A percentile compares a stretch with the other conserved stretches of the same genome.
Evolutionary conservation across 2,329 filamentous ascomycete genomes (phyloP).

Genomic region (Aspergillus clavatus): DNA sequence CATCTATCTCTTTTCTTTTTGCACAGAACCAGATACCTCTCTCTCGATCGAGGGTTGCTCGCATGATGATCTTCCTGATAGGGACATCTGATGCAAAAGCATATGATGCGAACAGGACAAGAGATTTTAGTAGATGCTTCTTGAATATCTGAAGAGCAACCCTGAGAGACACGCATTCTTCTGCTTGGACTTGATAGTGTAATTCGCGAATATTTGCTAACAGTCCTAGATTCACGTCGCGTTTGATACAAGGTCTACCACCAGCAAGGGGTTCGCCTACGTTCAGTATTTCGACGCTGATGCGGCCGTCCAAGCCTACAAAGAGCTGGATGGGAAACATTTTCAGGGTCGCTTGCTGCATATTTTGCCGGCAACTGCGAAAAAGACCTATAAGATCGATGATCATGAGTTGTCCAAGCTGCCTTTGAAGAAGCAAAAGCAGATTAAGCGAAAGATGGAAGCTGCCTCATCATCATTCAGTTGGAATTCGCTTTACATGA

Average conservation of each 20-base stretch:
- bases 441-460: slow-evolving; percentile 79
- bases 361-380: slow-evolving; percentile 77
- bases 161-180: neutral
- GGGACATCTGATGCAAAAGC: slow-evolving; percentile 97
- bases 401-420: slow-evolving; percentile 87
- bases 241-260: slow-evolving; percentile 62
- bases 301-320: slow-evolving; percentile 72
- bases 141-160: slow-evolving; percentile 66
- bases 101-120: slow-evolving; percentile 87
- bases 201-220: slow-evolving; percentile 39
- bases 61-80: slow-evolving; percentile 98
- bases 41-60: slow-evolving; percentile 30
- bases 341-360: slow-evolving; percentile 93
- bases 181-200: slow-evolving; percentile 23
- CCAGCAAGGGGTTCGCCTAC: slow-evolving; percentile 86
- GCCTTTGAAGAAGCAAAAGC: slow-evolving; percentile 88
- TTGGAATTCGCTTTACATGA: slow-evolving; percentile 99
- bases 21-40: slow-evolving; percentile 12
- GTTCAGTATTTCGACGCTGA: slow-evolving; percentile 70
- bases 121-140: slow-evolving; percentile 99
- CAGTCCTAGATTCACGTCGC: slow-evolving; percentile 74
- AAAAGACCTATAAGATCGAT: slow-evolving; percentile 75
- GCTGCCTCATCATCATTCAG: slow-evolving; percentile 77
- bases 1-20: slow-evolving; percentile 11
- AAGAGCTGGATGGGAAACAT: slow-evolving; percentile 71